A percentile compares a stretch with the other conserved stretches of the same genome.
phyloP scores from a whole-genome alignment of 257 asterid species.

The Schizonepeta tenuifolia region DNA sequence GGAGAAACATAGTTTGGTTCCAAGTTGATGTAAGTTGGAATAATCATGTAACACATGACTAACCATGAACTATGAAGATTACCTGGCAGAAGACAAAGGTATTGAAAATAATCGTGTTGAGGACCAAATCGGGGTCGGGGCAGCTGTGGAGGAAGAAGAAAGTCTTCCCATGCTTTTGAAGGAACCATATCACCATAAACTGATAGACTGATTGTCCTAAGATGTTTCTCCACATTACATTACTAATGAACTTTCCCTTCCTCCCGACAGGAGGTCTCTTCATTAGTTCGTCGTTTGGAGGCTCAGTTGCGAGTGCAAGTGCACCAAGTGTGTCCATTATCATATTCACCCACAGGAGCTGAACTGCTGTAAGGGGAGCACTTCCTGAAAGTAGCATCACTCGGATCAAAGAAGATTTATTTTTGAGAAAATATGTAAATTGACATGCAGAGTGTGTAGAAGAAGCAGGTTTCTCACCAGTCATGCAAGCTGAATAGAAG shows the following conservation, averaged over 20 bases:
- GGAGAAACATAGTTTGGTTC: background rate
- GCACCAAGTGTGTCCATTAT: constrained; percentile 99
- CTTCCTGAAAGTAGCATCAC: constrained; percentile 50
- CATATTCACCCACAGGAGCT: constrained; percentile 98
- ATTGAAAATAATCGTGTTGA: constrained; percentile 91
- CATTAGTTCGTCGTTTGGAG: constrained; percentile 87
- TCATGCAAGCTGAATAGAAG: constrained; percentile 86
- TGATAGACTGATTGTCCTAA: constrained; percentile 88
- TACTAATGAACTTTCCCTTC: constrained; percentile 73
- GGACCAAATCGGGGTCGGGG: constrained; percentile 66
- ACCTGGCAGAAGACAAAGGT: constrained; percentile 98
- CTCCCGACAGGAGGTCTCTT: constrained; percentile 91
- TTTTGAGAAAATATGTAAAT: background rate
- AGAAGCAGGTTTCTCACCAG: constrained; percentile 51
- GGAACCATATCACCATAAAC: constrained; percentile 82
- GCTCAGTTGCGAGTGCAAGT: constrained; percentile 95
- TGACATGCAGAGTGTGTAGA: background rate
- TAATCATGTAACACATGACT: background rate
- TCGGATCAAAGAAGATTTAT: background rate
- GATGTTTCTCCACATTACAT: constrained; percentile 96
- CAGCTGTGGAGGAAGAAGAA: constrained; percentile 52
- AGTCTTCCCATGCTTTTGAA: constrained; percentile 69
- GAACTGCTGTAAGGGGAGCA: constrained; percentile 97
- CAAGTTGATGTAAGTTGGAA: background rate
- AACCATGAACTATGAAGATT: constrained; percentile 3